Evolutionary conservation across 225 moss, liverwort and hornwort species (phyloP).

Genomic region (Antitrichia curtipendula): DNA sequence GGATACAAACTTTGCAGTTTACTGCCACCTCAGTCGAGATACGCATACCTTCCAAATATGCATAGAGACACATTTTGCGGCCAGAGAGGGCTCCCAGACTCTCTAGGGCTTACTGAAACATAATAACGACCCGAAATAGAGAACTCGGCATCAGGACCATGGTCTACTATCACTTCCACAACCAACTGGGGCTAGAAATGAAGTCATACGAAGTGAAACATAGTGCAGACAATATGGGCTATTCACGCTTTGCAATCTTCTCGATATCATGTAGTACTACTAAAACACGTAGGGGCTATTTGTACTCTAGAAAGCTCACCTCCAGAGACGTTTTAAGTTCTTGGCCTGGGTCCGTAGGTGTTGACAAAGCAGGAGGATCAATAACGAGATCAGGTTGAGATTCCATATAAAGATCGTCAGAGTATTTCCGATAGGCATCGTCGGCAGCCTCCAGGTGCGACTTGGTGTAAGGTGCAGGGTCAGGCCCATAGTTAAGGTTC

Average conservation of each 20-base stretch:
- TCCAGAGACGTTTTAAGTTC: slow-evolving; percentile 10
- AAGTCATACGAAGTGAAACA: neutral
- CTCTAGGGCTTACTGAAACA: neutral
- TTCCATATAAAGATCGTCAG: slow-evolving; percentile 60
- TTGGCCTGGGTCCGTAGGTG: slow-evolving; percentile 36
- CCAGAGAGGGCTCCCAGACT: neutral
- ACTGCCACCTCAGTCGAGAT: neutral
- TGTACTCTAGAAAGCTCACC: slow-evolving; percentile 1
- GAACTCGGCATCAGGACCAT: neutral
- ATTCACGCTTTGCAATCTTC: neutral
- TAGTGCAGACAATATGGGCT: neutral
- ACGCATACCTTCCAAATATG: neutral
- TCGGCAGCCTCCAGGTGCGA: slow-evolving; percentile 71
- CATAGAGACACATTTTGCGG: neutral
- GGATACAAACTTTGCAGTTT: neutral
- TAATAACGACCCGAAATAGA: neutral
- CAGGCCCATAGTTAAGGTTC: neutral
- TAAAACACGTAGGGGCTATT: neutral
- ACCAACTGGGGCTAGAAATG: neutral
- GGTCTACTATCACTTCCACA: neutral
- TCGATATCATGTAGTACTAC: neutral
- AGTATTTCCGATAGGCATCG: slow-evolving; percentile 56
- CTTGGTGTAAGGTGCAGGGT: slow-evolving; percentile 13
- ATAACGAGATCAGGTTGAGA: slow-evolving; percentile 81
- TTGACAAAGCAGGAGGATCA: slow-evolving; percentile 24